Evolutionary conservation across 345 rosid genomes (phyloP), one percentile per base, ranked within the genome.

Genomic region (Trapa bicornis): DNA sequence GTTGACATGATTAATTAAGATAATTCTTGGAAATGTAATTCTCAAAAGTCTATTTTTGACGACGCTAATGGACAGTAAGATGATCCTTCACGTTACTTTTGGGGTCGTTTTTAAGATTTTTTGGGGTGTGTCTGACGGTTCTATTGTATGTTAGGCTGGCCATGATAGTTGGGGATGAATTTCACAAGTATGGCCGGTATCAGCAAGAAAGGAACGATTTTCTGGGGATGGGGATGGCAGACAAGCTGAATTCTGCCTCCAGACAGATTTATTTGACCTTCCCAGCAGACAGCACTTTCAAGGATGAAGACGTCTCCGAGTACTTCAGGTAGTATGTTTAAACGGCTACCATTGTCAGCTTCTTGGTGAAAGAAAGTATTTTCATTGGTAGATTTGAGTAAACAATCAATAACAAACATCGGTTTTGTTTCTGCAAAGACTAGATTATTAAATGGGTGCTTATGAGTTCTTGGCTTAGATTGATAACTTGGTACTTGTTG

Each of bases 201-300:
- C 72, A 78, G 35, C 72, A 82, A 13, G 97, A 85, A 47, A 87
- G 89, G 78, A 85, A 78, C 53, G 93, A 83, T 67, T 67, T 78
- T 70, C 71, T 84, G 72, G 78, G 87, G 47, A 75, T 83, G 85
- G 91, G 87, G 56, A 74, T 88, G 74, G 82, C 77, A 58, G 96
- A 89, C 62, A 91, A 79, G 85, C 79, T 80, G 42, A 85, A 79
- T 76, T 85, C 98, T 15, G 94, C 93, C 5, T 78, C 96, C 0
- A 89, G 88, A 69, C 98, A 91, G 81, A 95, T 95, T 67, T 95
- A 89, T 79, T 81, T 95, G 86, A 95, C 97, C 50, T 95, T 95
- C 75, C 99, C 99, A 17, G 94, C 98, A 60, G 96, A 95, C 33
- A 95, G 98, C 85, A 78, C 89, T 65, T 89, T 95, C 78, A 95